Evolutionary conservation across 2,329 filamentous ascomycete species (phyloP).

Genomic region (Colletotrichum spaethianum): DNA sequence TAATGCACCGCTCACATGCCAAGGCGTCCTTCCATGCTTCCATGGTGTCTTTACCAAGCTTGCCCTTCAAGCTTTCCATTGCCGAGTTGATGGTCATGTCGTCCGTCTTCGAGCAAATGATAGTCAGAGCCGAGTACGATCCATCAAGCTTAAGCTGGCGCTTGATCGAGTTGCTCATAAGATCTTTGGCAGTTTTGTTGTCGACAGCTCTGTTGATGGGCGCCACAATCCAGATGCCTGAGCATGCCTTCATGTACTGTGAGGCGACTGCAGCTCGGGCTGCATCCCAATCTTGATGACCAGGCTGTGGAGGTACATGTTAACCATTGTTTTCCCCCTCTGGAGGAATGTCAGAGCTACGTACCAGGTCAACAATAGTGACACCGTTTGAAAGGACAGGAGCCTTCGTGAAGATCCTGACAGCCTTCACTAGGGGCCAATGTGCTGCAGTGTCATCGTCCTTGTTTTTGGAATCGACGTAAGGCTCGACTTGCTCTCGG

Average conservation of each 20-base stretch:
- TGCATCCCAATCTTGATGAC: conserved; percentile 72
- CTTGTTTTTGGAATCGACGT: conserved; percentile 13
- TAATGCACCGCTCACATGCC: not conserved
- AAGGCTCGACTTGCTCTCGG: not conserved
- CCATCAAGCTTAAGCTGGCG: conserved; percentile 73
- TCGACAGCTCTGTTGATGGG: conserved; percentile 73
- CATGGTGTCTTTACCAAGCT: not conserved
- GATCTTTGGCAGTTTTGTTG: conserved; percentile 69
- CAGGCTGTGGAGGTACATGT: conserved; percentile 55
- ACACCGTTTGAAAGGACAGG: not conserved
- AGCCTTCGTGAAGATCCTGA: conserved; percentile 19
- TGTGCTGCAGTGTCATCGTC: conserved; percentile 43
- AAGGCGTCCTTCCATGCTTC: not conserved
- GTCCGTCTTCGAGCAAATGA: conserved; percentile 76
- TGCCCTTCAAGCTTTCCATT: conserved; percentile 5
- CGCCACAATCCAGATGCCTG: conserved; percentile 72
- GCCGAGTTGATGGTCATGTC: conserved; percentile 61
- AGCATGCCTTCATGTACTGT: conserved; percentile 72
- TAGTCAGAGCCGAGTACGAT: conserved; percentile 66
- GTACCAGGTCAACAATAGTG: conserved; percentile 8
- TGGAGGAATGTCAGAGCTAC: fast-evolving
- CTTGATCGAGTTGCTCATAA: conserved; percentile 71
- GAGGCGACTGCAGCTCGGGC: conserved; percentile 70
- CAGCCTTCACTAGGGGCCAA: conserved; percentile 59
- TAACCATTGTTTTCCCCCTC: not conserved